Percentiles rank a stretch among this genome's conserved stretches.
Evolutionary conservation across 2,329 filamentous ascomycete genomes (phyloP).

Genomic region (Ophiobolus disseminans): DNA sequence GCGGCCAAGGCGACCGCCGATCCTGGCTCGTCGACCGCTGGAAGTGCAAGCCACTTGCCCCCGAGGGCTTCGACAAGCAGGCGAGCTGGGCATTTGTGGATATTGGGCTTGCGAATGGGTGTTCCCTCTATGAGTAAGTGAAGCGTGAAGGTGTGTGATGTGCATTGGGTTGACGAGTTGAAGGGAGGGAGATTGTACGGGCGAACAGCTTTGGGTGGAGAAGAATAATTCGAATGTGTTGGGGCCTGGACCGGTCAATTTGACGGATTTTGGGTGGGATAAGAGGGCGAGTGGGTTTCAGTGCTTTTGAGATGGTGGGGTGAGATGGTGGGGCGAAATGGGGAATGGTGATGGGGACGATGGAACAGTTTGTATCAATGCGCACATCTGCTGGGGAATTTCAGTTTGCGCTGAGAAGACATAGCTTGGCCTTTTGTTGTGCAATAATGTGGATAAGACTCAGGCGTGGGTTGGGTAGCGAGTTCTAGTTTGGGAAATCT

Average conservation of each 20-base stretch:
- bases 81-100: constrained; percentile 31
- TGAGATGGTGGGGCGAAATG: neutral
- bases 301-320: neutral
- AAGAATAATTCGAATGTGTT: constrained; percentile 29
- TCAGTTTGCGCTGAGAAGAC: neutral
- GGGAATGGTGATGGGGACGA: neutral
- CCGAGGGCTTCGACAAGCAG: constrained; percentile 24
- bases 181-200: constrained; percentile 24
- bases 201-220: constrained; percentile 18
- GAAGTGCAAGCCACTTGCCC: constrained; percentile 22
- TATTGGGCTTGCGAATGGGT: constrained; percentile 27
- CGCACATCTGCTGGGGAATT: neutral
- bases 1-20: constrained; percentile 16
- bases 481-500: too few relatives aligned
- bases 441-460: too few relatives aligned
- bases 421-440: too few relatives aligned
- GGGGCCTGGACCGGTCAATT: constrained; percentile 28
- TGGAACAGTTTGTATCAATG: neutral
- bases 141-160: neutral
- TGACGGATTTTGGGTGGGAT: constrained; percentile 28
- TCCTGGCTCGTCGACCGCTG: constrained; percentile 28
- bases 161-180: neutral
- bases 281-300: constrained; percentile 9
- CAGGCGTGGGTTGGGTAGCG: too few relatives aligned
- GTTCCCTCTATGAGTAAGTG: constrained; percentile 28